These are phyloP conservation scores for Calendula officinalis DNA, from an alignment of 129 eudicot species.

Conservation along the genomic window DNA sequence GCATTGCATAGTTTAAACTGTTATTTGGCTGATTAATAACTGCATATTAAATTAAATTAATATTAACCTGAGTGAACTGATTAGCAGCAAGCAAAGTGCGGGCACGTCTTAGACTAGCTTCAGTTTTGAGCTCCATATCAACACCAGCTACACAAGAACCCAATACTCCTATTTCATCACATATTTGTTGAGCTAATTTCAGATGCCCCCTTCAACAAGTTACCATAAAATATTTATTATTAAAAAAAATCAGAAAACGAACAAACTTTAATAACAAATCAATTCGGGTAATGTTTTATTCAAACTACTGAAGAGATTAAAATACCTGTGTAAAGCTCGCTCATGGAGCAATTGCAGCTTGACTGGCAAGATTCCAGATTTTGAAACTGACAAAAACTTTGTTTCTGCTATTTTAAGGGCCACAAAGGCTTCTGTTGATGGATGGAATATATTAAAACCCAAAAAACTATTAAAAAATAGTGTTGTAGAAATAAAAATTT, in stretches of 20 bases:
- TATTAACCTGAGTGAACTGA: constrained; percentile 72
- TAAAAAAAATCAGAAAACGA: neutral
- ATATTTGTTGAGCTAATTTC: constrained; percentile 84
- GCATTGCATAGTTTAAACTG: constrained; percentile 24
- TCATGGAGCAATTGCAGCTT: constrained; percentile 94
- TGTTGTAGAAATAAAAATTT: neutral
- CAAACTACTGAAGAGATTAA: no score
- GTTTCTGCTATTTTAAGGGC: constrained; percentile 84
- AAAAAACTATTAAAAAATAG: neutral
- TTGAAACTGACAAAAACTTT: constrained; percentile 70
- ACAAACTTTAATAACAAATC: neutral
- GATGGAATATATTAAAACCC: constrained; percentile 16
- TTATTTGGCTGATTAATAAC: constrained; percentile 3
- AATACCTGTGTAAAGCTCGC: constrained; percentile 80
- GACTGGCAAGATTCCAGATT: constrained; percentile 67
- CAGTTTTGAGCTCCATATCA: constrained; percentile 84
- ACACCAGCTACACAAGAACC: constrained; percentile 93
- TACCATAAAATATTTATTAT: neutral
- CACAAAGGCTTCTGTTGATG: constrained; percentile 71
- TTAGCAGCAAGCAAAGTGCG: constrained; percentile 94
- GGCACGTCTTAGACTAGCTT: constrained; percentile 88
- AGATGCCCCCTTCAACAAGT: constrained; percentile 64
- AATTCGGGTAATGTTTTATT: no score
- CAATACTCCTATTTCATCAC: constrained; percentile 90
- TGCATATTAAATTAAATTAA: neutral